Conservation (phyloP, 2,329 filamentous ascomycete species). For the Trichoderma atroviride region DNA sequence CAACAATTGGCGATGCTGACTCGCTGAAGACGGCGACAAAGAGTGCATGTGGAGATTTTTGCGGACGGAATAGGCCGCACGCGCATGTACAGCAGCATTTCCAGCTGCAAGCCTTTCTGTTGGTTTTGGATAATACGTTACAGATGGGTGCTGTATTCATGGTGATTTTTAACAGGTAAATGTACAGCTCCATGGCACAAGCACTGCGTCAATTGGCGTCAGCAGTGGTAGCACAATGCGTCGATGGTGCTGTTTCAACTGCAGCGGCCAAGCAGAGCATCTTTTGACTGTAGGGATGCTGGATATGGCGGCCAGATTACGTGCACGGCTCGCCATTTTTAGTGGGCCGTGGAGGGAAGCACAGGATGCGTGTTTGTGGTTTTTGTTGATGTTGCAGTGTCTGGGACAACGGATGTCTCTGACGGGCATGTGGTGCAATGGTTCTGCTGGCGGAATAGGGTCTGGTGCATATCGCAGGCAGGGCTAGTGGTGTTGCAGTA, state of each 20-base stretch:
- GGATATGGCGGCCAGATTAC: background rate
- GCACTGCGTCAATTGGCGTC: background rate
- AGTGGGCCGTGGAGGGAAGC: background rate
- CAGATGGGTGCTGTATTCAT: background rate
- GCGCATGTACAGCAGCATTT: background rate
- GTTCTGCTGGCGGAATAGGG: background rate
- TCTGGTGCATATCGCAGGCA: too few species aligned
- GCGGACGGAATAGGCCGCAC: background rate
- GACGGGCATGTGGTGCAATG: background rate
- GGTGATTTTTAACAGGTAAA: too few species aligned
- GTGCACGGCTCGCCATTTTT: background rate
- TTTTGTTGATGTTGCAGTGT: background rate
- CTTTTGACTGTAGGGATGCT: background rate
- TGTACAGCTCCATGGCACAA: background rate
- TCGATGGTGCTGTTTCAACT: background rate
- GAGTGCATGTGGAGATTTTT: background rate
- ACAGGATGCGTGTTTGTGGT: background rate
- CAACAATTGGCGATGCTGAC: slow-evolving; percentile 18
- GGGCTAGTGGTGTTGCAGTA: too few species aligned
- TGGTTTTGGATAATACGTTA: background rate
- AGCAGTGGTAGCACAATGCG: background rate
- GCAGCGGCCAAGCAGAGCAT: background rate
- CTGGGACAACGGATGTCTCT: slow-evolving; percentile 1
- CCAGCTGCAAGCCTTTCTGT: too few species aligned
- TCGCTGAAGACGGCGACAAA: background rate